These are phyloP conservation scores for Chaetoscypha palmicola DNA, from an alignment of 2,329 filamentous ascomycete species.

Conservation along the genomic window DNA sequence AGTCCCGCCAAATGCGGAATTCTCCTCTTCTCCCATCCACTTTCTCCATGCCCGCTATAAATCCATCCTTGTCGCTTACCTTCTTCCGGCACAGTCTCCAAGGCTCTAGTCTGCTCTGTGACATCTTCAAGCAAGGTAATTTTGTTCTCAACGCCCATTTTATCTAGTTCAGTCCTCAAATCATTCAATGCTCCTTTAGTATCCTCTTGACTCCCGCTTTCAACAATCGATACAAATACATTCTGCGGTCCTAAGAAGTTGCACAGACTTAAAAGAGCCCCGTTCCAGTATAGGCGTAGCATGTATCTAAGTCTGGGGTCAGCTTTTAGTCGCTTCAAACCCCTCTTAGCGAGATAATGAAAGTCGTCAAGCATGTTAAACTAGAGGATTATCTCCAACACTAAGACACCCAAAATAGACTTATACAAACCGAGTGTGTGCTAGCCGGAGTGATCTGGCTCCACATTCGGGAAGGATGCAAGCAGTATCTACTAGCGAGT, in stretches of 20 bases:
- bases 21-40: constrained; percentile 37
- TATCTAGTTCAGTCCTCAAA: constrained; percentile 48
- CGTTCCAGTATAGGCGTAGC: constrained; percentile 55
- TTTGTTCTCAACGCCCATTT: constrained; percentile 38
- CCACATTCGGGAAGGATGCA: no score
- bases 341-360: no score
- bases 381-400: no score
- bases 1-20: constrained; percentile 62
- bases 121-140: constrained; percentile 16
- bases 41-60: constrained; percentile 44
- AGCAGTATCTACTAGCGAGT: no score
- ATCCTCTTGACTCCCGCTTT: constrained; percentile 63
- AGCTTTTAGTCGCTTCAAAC: no score
- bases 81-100: constrained; percentile 13
- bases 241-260: constrained; percentile 53
- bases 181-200: constrained; percentile 54
- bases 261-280: constrained; percentile 50
- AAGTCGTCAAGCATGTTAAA: no score
- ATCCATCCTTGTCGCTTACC: constrained; percentile 50
- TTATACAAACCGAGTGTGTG: no score
- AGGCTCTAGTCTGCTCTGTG: constrained; percentile 13
- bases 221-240: constrained; percentile 60
- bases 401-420: no score
- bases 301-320: no score
- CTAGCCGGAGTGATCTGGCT: no score